A percentile compares a stretch with the other conserved stretches of the same genome.
These are phyloP conservation scores for Chimonanthus praecox DNA, from an alignment of 164 flowering plant genomes.

Conservation along the genomic window DNA sequence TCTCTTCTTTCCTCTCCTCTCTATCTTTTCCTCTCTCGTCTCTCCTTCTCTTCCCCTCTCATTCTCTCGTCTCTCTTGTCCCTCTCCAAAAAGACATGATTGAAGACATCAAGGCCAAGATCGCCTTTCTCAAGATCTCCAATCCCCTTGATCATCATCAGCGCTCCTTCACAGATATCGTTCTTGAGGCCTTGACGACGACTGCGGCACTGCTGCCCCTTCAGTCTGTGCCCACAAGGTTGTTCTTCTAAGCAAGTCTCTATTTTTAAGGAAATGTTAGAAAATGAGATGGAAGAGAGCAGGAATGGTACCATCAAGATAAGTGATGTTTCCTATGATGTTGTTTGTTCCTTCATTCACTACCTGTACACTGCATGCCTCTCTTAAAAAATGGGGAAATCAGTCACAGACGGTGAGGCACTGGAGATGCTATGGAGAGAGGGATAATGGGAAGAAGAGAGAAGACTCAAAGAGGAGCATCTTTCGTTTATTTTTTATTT, in stretches of 20 bases:
- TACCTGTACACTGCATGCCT: constrained; percentile 62
- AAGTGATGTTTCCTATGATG: constrained; percentile 63
- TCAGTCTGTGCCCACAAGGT: constrained; percentile 68
- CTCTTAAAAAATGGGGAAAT: no score
- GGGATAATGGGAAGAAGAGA: no score
- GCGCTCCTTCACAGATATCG: constrained; percentile 16
- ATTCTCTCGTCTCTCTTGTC: no score
- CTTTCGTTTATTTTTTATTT: no score
- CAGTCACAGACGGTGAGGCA: no score
- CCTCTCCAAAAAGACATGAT: constrained; percentile 53
- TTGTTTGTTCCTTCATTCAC: constrained; percentile 61
- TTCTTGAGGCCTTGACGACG: constrained; percentile 36
- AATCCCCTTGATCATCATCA: constrained; percentile 31
- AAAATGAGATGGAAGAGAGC: constrained; percentile 86
- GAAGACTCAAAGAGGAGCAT: no score
- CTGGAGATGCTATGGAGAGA: no score
- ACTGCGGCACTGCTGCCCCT: constrained; percentile 10
- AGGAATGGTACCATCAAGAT: constrained; percentile 75
- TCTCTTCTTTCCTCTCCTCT: no score
- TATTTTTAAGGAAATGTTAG: constrained; percentile 88
- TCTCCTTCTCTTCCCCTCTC: no score
- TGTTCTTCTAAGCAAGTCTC: constrained; percentile 63
- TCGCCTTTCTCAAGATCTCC: constrained; percentile 22
- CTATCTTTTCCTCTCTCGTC: no score
- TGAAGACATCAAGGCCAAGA: constrained; percentile 49